Conservation (phyloP, 495 filamentous ascomycete species). For the Filosporella fistucella region DNA sequence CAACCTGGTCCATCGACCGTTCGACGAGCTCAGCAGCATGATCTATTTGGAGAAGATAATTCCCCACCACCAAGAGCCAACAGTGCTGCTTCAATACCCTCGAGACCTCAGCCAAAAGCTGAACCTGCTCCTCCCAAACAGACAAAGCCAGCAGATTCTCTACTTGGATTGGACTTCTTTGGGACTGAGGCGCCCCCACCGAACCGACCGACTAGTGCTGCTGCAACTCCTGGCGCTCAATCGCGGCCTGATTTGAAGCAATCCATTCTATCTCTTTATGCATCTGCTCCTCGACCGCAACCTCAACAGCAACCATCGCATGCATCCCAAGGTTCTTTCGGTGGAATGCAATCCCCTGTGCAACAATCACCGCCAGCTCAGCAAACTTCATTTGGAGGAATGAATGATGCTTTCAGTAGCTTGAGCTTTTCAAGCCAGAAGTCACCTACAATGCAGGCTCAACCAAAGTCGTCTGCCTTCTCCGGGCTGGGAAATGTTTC, state of each 20-base stretch:
- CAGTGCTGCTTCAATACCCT: constrained; percentile 59
- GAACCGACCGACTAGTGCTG: constrained; percentile 68
- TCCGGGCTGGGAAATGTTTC: constrained; percentile 62
- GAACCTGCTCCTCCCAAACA: constrained; percentile 61
- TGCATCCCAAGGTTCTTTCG: constrained; percentile 54
- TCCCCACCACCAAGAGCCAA: constrained; percentile 36
- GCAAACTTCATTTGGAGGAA: constrained; percentile 57
- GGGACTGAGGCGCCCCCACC: constrained; percentile 62
- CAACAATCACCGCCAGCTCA: constrained; percentile 33
- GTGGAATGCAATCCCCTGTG: constrained; percentile 57
- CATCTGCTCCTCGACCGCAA: constrained; percentile 70
- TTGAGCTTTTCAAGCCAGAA: constrained; percentile 63
- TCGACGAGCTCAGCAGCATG: constrained; percentile 37
- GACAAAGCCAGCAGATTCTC: constrained; percentile 73
- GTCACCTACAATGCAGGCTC: constrained; percentile 47
- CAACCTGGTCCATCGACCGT: constrained; percentile 29
- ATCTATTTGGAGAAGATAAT: constrained; percentile 43
- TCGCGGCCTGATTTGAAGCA: constrained; percentile 94
- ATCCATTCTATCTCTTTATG: constrained; percentile 93
- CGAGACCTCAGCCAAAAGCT: constrained; percentile 61
- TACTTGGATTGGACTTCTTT: constrained; percentile 91
- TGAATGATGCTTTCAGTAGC: constrained; percentile 85
- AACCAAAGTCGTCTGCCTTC: constrained; percentile 68
- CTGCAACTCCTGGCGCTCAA: constrained; percentile 55
- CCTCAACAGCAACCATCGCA: constrained; percentile 56